Percentiles rank a stretch among this genome's conserved stretches.
Evolutionary conservation across 148 eudicot species (phyloP).

Genomic region (Hydrangea macrophylla): DNA sequence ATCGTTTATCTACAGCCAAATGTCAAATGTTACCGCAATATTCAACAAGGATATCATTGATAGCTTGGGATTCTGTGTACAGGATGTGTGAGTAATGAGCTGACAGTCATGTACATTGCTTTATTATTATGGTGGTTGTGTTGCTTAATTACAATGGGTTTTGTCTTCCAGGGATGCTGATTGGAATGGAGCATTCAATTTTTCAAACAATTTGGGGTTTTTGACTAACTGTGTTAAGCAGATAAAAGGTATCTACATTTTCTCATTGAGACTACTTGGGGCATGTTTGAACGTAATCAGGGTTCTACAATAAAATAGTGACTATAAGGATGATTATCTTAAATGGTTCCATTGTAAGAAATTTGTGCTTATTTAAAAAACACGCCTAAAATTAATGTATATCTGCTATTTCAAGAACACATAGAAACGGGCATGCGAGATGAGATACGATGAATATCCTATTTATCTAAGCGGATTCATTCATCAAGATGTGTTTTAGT

Average conservation of each 20-base stretch:
- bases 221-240: conserved; percentile 46
- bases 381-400: too few relatives aligned
- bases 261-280: neutral
- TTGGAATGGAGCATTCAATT: conserved; percentile 79
- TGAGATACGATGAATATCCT: too few relatives aligned
- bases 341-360: neutral
- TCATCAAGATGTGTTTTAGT: too few relatives aligned
- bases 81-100: conserved; percentile 60
- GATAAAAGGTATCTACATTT: conserved; percentile 41
- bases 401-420: too few relatives aligned
- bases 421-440: too few relatives aligned
- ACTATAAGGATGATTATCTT: neutral
- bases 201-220: conserved; percentile 49
- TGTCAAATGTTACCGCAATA: conserved; percentile 47
- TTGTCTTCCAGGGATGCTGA: conserved; percentile 52
- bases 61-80: conserved; percentile 61
- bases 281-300: neutral
- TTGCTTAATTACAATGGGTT: neutral
- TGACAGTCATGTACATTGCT: neutral
- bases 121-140: neutral
- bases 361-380: too few relatives aligned
- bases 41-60: conserved; percentile 50
- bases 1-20: conserved; percentile 41
- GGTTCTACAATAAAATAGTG: neutral
- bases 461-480: too few relatives aligned